Evolutionary conservation across 805 yeast genomes (phyloP), one percentile per base, ranked within the genome.

Genomic region (Lipomyces sp.): DNA sequence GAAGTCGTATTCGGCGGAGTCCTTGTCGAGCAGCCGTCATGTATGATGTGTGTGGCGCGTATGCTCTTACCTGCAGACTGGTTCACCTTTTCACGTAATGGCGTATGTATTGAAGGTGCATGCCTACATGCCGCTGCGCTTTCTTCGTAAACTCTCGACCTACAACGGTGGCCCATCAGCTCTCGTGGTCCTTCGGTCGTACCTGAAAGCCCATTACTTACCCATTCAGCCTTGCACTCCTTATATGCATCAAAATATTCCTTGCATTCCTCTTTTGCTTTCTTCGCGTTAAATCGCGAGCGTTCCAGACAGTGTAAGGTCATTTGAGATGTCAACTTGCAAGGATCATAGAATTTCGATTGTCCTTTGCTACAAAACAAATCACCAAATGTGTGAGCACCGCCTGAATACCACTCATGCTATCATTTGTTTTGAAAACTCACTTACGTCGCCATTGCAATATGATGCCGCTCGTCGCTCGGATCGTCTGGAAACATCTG

Each of bases 211-310:
- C n/a, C 24, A 24, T 24, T 24, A 61, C 68, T 10, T 54, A 84
- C 77, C 93, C 93, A 90, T 67, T 84, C 90, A 74, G 87, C 87
- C 75, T 90, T 89, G 79, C 99, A 94, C 74, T 94, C 99, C 66
- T 94, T 82, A 76, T 94, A 94, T 0, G 98, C 97, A 73, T 88
- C 92, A 76, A 94, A 95, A 75, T 90, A 94, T 66, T 90, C 96
- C 76, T 79, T 85, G 80, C 88, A 92, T 78, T 77, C 83, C 62
- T 81, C 86, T 74, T 75, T 86, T 32, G 67, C 67, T 4, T 42
- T 42, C 51, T 66, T 66, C 80, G 82, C 85, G 81, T 85, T 91
- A 81, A 85, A 88, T 72, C 87, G 83, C 75, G 93, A 90, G 59
- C 89, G 77, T 72, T 91, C 94, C 76, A 94, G 80, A 74, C 99